phyloP scores from a whole-genome alignment of 148 eudicot genomes.

The Dianthus caryophyllus region DNA sequence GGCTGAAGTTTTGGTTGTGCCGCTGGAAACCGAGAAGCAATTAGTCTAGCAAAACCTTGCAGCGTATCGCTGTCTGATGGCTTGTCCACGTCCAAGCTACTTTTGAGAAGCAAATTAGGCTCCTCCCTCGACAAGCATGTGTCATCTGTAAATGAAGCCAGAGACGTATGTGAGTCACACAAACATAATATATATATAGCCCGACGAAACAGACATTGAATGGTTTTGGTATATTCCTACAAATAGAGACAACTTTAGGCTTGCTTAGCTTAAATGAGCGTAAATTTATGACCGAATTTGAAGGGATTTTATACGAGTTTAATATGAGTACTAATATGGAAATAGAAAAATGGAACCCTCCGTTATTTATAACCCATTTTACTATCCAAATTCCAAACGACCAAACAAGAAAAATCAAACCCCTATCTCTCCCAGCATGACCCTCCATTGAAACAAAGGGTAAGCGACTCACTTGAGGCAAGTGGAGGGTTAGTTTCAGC shows the following conservation, averaged over 20 bases:
- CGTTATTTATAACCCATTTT: no score
- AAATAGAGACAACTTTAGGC: background rate
- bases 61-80: background rate
- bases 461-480: constrained; percentile 28
- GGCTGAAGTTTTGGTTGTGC: background rate
- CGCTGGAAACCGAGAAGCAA: background rate
- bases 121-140: constrained; percentile 10
- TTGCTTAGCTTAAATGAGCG: no score
- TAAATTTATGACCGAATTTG: no score
- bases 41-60: background rate
- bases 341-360: no score
- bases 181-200: background rate
- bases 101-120: background rate
- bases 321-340: no score
- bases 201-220: background rate
- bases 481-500: background rate
- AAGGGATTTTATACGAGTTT: no score
- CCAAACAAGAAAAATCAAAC: no score
- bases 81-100: background rate
- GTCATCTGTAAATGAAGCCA: constrained; percentile 16
- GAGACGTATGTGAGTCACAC: background rate
- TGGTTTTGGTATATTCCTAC: background rate
- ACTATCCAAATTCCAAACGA: no score
- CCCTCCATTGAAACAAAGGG: no score
- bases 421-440: no score